A percentile compares a stretch with the other conserved stretches of the same genome.
Evolutionary conservation across 2,329 filamentous ascomycete genomes (phyloP).

Genomic region (Phyllosticta capitalensis): DNA sequence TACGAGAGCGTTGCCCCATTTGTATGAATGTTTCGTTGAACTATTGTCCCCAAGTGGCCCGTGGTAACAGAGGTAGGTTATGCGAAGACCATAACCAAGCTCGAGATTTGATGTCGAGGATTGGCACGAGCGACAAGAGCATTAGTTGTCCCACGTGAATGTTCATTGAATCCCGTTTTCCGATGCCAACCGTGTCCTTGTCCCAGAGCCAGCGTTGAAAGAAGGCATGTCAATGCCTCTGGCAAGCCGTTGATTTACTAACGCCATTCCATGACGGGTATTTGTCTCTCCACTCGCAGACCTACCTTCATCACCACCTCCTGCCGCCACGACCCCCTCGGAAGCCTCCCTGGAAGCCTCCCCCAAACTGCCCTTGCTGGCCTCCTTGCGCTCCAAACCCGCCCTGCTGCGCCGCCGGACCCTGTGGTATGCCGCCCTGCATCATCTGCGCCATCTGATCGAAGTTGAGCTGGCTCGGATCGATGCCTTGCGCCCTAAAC

Average conservation of each 20-base stretch:
- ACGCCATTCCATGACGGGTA: not conserved
- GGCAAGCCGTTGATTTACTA: not conserved
- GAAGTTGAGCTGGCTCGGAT: conserved; percentile 45
- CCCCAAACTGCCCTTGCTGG: conserved; percentile 6
- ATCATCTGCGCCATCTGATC: conserved; percentile 45
- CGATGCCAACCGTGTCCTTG: not conserved
- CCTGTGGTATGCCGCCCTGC: conserved; percentile 25
- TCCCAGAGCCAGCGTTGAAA: not conserved
- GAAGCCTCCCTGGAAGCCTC: conserved; percentile 6
- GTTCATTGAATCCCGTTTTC: not conserved
- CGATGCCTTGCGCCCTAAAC: conserved; percentile 45
- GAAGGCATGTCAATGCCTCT: not conserved
- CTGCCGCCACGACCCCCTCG: conserved; percentile 7
- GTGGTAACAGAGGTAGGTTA: conserved; percentile 43
- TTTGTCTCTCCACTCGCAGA: not conserved
- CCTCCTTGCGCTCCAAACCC: conserved; percentile 6
- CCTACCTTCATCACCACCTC: not conserved
- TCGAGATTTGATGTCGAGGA: conserved; percentile 3
- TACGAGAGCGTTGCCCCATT: too few species aligned
- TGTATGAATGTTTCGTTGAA: too few species aligned
- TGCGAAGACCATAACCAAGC: conserved; percentile 31
- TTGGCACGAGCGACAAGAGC: not conserved
- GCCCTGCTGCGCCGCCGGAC: conserved; percentile 9
- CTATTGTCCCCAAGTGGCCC: too few species aligned
- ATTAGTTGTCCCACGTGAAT: too few species aligned